Base-by-base conservation (phyloP, 345 rosid species). In the Stellera chamaejasme region DNA sequence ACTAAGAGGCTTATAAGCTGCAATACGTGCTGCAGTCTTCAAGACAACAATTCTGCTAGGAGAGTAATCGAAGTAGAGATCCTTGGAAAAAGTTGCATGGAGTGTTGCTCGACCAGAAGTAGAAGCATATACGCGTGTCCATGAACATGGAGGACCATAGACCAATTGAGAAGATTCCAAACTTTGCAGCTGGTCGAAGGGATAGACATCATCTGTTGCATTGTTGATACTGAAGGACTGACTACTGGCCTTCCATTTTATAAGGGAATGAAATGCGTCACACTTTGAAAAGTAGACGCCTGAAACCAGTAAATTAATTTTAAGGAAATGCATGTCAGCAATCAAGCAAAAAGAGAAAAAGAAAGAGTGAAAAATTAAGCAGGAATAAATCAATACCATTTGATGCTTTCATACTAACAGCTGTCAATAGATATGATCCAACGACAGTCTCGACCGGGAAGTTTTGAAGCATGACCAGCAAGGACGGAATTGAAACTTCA, bases 401-500 rank as follows among this genome's bases (percentile, higher is more conserved):
- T 60, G 73, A 66, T 56, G 88, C 69, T 72, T 79, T 83, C 90
- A 92, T 71, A 45, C 93, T 82, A 58, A 92, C 90, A 66, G 93
- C 90, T 57, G 90, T 88, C 69, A 66, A 69, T 61, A 92, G 80
- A 72, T 79, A 75, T 50, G 96, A 83, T 74, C 96, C 87, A 41
- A 88, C 85, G 64, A 79, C 81, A 56, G 82, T 77, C 83, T 92
- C 95, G 28, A 88, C 93, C 43, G 90, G 90, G 65, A 85, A 84
- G 62, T 81, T 70, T 60, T 71, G 96, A 65, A 84, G 75, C 93
- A 92, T 84, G 66, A 74, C 72, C 90, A 92, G 70, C 43, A 82
- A 75, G 14, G 88, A 75, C 10, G 95, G 96, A 50, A 73, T 50
- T 45, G 93, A 82, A 73, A 92, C 95, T 78, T 88, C 98, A 72